Percentiles rank a stretch among this genome's conserved stretches.
phyloP scores from a whole-genome alignment of 148 eudicot genomes.

The Heliamphora exappendiculata region DNA sequence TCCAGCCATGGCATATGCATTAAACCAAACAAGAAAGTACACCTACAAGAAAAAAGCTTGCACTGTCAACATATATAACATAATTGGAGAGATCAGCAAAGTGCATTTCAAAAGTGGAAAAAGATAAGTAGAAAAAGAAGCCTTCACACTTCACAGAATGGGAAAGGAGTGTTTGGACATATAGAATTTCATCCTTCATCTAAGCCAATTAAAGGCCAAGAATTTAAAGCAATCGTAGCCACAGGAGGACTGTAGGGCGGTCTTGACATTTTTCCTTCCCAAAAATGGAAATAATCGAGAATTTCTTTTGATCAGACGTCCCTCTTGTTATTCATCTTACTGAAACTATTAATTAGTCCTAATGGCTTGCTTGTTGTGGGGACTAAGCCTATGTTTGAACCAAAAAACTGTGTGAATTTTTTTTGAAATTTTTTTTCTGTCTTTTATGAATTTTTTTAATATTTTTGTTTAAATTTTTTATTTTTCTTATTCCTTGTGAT shows the following conservation, averaged over 20 bases:
- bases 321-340: no score
- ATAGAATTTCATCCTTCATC: not conserved
- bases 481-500: no score
- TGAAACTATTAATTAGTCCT: no score
- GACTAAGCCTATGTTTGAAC: no score
- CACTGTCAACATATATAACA: not conserved
- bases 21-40: not conserved
- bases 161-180: not conserved
- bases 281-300: not conserved
- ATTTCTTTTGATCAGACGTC: no score
- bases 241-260: not conserved
- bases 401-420: no score
- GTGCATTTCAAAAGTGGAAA: not conserved
- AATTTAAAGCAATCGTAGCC: slow-evolving; percentile 4
- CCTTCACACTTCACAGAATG: not conserved
- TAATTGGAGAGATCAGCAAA: not conserved
- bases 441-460: no score
- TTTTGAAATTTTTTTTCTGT: no score
- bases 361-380: no score
- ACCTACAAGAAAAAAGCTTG: not conserved
- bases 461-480: no score
- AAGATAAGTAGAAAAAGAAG: not conserved
- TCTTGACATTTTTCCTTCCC: not conserved
- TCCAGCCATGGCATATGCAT: not conserved
- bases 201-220: not conserved